phyloP scores from a whole-genome alignment of 2,329 filamentous ascomycete genomes.

The Phyllosticta capitalensis region DNA sequence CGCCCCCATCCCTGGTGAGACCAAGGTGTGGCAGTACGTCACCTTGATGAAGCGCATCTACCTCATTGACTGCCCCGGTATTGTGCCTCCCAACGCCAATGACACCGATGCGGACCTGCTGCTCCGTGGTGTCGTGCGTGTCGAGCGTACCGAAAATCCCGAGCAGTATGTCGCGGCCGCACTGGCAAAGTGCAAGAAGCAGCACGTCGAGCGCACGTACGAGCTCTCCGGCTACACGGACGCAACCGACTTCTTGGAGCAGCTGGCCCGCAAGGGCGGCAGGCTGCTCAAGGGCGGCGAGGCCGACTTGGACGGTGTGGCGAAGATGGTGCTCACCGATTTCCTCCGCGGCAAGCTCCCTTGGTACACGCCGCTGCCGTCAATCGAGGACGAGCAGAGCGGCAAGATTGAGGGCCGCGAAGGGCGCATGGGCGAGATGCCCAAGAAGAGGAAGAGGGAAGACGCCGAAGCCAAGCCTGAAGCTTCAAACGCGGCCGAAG shows the following conservation, averaged over 20 bases:
- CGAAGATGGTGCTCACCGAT: slow-evolving; percentile 94
- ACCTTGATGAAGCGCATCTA: slow-evolving; percentile 91
- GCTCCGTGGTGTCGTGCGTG: slow-evolving; percentile 79
- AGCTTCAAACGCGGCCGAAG: slow-evolving; percentile 25
- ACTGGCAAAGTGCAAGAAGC: slow-evolving; percentile 67
- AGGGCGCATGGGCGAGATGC: slow-evolving; percentile 76
- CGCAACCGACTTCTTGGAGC: slow-evolving; percentile 73
- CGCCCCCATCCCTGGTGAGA: slow-evolving; percentile 91
- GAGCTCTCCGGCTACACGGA: slow-evolving; percentile 66
- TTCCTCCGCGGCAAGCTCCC: slow-evolving; percentile 92
- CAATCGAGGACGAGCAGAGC: slow-evolving; percentile 38
- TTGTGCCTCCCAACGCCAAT: slow-evolving; percentile 78
- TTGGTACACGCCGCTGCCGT: slow-evolving; percentile 82
- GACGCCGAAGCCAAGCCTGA: slow-evolving; percentile 17
- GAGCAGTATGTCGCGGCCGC: slow-evolving; percentile 90
- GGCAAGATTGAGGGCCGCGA: slow-evolving; percentile 57
- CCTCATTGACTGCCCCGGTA: slow-evolving; percentile 92
- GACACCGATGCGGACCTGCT: slow-evolving; percentile 84
- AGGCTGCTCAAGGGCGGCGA: slow-evolving; percentile 86
- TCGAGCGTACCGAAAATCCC: slow-evolving; percentile 93
- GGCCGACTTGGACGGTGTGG: slow-evolving; percentile 86
- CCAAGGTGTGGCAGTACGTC: slow-evolving; percentile 96
- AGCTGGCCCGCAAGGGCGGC: slow-evolving; percentile 78
- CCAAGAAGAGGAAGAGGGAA: slow-evolving; percentile 58
- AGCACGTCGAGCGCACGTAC: slow-evolving; percentile 89